Conservation (phyloP, 345 rosid species). For the Eucalyptus curtisii region DNA sequence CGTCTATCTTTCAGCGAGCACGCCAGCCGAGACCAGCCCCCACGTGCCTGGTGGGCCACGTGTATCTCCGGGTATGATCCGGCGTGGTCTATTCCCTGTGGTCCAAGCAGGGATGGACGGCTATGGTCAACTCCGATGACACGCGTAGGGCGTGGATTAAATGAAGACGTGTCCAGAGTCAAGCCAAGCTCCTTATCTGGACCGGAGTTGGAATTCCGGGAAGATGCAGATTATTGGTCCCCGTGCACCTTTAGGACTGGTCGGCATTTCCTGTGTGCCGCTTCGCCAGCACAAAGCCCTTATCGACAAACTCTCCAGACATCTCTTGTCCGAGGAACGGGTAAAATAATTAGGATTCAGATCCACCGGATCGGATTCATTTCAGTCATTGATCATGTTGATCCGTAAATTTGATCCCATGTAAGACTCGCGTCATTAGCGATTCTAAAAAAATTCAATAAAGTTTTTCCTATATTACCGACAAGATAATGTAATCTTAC, state of each 20-base stretch:
- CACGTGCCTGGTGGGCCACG: neutral
- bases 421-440: fast-evolving
- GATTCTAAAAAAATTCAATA: neutral
- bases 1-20: neutral
- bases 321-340: neutral
- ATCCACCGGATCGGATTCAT: neutral
- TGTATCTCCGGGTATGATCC: neutral
- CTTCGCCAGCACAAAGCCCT: neutral
- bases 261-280: neutral
- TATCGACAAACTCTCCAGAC: neutral
- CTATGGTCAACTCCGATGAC: neutral
- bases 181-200: neutral
- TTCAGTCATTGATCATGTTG: neutral
- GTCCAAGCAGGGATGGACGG: neutral
- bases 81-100: neutral
- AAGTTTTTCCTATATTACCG: fast-evolving
- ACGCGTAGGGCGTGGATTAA: neutral
- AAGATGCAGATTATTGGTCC: neutral
- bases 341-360: neutral
- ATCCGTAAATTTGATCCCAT: fast-evolving
- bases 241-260: neutral
- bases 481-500: neutral
- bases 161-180: neutral
- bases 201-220: neutral
- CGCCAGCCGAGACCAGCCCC: neutral